Evolutionary conservation across 345 rosid genomes (phyloP).

Genomic region (Noccaea caerulescens): DNA sequence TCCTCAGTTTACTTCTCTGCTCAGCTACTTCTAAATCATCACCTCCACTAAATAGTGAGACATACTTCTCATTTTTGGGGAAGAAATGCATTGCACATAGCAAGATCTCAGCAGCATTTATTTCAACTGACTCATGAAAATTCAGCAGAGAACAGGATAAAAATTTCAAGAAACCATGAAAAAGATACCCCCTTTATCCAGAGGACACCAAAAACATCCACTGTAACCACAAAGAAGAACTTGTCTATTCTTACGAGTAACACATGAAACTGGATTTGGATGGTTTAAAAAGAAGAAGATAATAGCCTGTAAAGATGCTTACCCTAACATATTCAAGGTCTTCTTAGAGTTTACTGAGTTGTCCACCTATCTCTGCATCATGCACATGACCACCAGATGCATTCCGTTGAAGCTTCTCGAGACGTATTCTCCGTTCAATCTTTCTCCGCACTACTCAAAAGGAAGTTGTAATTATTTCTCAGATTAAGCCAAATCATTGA

Average conservation of each 20-base stretch:
- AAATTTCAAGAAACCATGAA: not conserved
- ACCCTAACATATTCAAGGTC: slow-evolving; percentile 99
- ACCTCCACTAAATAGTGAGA: slow-evolving; percentile 84
- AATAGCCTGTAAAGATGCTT: no score
- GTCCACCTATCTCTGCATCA: slow-evolving; percentile 66
- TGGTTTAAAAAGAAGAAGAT: no score
- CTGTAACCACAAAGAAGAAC: not conserved
- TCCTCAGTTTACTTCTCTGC: slow-evolving; percentile 82
- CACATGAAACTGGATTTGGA: not conserved
- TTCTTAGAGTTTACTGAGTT: slow-evolving; percentile 82
- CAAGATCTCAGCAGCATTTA: not conserved
- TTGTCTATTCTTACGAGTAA: not conserved
- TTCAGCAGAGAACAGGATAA: not conserved
- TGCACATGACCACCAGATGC: slow-evolving; percentile 64
- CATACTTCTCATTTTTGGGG: slow-evolving; percentile 96
- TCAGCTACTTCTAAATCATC: slow-evolving; percentile 69
- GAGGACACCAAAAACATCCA: no score
- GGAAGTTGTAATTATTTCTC: not conserved
- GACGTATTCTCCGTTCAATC: slow-evolving; percentile 81
- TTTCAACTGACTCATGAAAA: not conserved
- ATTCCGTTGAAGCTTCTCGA: slow-evolving; percentile 89
- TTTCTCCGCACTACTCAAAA: slow-evolving; percentile 77
- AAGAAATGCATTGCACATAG: slow-evolving; percentile 63
- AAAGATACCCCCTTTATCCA: not conserved
- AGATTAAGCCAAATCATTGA: not conserved